Percentiles rank a stretch among this genome's conserved stretches.
Conservation (phyloP, 2,329 filamentous ascomycete species). For the Fusarium nurragi region DNA sequence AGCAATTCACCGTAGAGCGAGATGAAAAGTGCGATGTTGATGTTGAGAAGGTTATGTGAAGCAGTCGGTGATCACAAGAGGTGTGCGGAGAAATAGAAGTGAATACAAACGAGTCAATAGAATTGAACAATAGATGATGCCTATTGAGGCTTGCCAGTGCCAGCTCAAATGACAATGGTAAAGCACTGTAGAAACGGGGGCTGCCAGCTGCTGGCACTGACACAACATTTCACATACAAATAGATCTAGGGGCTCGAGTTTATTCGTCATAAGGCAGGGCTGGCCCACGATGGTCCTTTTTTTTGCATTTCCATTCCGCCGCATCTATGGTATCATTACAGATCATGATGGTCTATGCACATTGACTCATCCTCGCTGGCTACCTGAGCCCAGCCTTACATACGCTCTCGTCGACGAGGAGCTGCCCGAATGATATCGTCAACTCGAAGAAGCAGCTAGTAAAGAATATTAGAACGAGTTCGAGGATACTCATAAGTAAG, state of each 20-base stretch:
- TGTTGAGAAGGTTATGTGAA: neutral
- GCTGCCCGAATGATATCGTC: conserved; percentile 98
- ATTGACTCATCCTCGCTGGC: conserved; percentile 37
- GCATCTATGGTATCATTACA: conserved; percentile 54
- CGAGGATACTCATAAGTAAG: neutral
- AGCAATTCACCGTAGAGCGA: neutral
- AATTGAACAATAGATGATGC: neutral
- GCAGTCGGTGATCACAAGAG: neutral
- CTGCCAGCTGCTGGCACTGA: conserved; percentile 3
- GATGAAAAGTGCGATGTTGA: neutral
- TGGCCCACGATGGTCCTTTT: conserved; percentile 42
- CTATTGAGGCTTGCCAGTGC: neutral
- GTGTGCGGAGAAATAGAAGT: neutral
- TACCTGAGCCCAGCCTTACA: conserved; percentile 45
- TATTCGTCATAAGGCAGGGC: conserved; percentile 34
- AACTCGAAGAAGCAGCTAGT: conserved; percentile 86
- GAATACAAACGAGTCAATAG: conserved; percentile 2
- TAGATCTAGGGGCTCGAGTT: neutral
- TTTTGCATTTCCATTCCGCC: conserved; percentile 45
- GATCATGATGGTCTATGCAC: conserved; percentile 48
- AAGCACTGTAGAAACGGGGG: neutral
- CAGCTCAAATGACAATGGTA: neutral
- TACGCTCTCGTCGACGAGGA: conserved; percentile 66
- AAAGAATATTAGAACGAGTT: conserved; percentile 32
- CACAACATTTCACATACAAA: conserved; percentile 6